Base-by-base conservation (phyloP, 805 yeast genomes). In the Myxozyma kluyveri region DNA sequence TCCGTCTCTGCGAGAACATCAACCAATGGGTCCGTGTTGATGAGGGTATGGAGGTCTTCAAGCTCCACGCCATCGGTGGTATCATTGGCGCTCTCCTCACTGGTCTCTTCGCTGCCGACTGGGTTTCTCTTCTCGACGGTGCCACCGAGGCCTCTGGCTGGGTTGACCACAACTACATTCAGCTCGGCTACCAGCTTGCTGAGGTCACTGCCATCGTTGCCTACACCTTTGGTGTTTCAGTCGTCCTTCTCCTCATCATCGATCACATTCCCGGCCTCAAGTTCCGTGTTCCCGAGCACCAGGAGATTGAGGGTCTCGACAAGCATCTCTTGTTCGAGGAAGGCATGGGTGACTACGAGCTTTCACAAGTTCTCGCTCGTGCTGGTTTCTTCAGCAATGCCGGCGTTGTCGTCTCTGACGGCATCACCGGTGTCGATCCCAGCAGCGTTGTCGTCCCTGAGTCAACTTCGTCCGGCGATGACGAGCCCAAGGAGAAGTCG, bases 21-120 rank as follows among this genome's bases (percentile, higher is more conserved):
- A 52, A 51, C 75, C 72, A 75, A 61, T 49, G 80, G 53, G 67
- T 91, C 57, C 78, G 77, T 50, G 85, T 91, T 59, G 98, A 91
- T 69, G 98, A 91, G 69, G 96, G 96, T 73, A 77, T 90, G 76
- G 97, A 90, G 69, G 95, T 89, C 44, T 91, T 86, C 73, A 88
- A 96, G 26, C 73, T 88, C 54, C 96, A 89, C 70, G 96, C 95
- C 63, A 82, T 88, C 59, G 96, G 96, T 67, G 96, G 96, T 47
- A 76, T 83, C 64, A 73, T 79, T 59, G 96, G 96, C 43, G 81
- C 86, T 24, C 73, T 85, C 21, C 69, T 89, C 69, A 91, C 97
- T 22, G 98, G 96, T 67, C 75, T 91, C 59, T 91, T 91, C 69
- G 95, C 98, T 24, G 88, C 95, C 45, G 87, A 86, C 69, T 84